phyloP scores from a whole-genome alignment of 225 moss, liverwort and hornwort genomes.

The Lunularia cruciata region DNA sequence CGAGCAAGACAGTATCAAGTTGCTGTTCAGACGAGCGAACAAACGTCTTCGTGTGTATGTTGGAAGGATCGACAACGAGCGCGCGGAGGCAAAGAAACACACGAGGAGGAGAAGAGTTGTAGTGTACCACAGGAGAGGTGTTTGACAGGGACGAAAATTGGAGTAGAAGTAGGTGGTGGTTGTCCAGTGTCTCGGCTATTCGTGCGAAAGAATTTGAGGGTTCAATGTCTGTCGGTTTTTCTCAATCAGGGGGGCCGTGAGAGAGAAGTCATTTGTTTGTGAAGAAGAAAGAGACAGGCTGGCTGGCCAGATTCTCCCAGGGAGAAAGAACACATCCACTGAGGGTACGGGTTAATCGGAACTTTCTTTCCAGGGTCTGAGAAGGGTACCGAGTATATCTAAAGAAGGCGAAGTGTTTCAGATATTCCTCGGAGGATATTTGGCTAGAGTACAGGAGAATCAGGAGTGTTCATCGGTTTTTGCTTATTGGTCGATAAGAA shows the following conservation, averaged over 20 bases:
- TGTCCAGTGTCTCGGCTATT: no score
- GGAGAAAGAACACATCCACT: constrained; percentile 28
- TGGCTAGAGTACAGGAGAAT: background rate
- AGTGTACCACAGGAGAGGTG: background rate
- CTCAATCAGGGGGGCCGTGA: no score
- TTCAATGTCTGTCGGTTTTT: no score
- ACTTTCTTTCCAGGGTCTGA: background rate
- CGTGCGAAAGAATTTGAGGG: no score
- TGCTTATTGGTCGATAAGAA: constrained; percentile 7
- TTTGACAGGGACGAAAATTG: background rate
- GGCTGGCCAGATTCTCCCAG: constrained; percentile 11
- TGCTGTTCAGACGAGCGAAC: background rate
- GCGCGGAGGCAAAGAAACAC: constrained; percentile 17
- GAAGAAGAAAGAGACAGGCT: no score
- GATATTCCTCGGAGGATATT: no score
- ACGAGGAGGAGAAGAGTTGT: background rate
- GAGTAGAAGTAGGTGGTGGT: background rate
- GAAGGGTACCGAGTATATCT: no score
- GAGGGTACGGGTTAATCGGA: background rate
- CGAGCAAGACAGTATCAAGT: constrained; percentile 1
- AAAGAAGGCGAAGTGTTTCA: no score
- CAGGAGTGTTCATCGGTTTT: background rate
- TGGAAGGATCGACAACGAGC: constrained; percentile 12
- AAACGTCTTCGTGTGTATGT: background rate
- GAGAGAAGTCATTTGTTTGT: no score